Conservation (phyloP, 768 basidiomycete genomes). For the Neoboletus magnificus region DNA sequence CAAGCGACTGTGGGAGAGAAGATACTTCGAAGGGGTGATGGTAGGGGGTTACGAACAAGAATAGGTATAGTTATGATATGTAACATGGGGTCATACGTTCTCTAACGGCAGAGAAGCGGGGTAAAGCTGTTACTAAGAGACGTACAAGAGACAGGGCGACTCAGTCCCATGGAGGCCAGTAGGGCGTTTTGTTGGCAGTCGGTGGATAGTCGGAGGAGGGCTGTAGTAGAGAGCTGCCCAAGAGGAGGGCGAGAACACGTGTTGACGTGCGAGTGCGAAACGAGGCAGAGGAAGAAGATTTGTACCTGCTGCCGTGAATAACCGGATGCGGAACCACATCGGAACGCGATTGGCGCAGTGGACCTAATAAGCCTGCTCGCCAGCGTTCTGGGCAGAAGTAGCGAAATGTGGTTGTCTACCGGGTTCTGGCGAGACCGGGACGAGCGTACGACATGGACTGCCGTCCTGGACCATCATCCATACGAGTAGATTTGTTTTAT, state of each 20-base stretch:
- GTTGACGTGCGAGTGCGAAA: not conserved
- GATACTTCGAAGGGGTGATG: not conserved
- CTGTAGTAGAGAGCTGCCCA: not conserved
- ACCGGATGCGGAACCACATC: slow-evolving; percentile 17
- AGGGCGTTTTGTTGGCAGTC: not conserved
- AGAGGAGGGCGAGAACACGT: not conserved
- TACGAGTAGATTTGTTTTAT: slow-evolving; percentile 11
- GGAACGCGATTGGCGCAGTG: slow-evolving; percentile 19
- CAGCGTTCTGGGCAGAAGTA: slow-evolving; percentile 8
- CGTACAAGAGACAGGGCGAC: not conserved
- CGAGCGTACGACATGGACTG: slow-evolving; percentile 18
- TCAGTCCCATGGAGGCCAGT: not conserved
- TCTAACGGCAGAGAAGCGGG: not conserved
- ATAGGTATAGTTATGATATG: not conserved
- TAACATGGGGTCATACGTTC: not conserved
- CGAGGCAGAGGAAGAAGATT: not conserved
- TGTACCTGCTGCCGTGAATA: slow-evolving; percentile 13
- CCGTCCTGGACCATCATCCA: slow-evolving; percentile 13
- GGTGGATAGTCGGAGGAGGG: not conserved
- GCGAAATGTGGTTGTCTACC: slow-evolving; percentile 13
- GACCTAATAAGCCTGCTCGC: not conserved
- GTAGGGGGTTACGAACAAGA: not conserved
- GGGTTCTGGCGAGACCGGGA: slow-evolving; percentile 16
- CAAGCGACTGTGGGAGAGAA: slow-evolving; percentile 10
- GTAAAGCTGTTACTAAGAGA: not conserved